Base-by-base conservation (phyloP, 768 basidiomycete species). In the Hydnum rufescens region DNA sequence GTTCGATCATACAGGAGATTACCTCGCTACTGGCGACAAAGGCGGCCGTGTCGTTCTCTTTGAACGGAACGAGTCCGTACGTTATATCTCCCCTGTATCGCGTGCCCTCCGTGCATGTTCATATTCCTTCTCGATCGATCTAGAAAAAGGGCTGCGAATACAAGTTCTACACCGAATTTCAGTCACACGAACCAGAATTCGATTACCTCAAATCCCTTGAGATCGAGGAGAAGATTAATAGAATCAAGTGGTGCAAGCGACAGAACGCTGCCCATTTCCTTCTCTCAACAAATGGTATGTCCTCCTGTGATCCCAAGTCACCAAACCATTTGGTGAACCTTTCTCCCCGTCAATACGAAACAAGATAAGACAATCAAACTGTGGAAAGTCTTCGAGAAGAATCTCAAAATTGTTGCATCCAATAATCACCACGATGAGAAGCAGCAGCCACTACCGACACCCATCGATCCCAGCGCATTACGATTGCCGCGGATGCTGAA, bases 181-280 rank as follows among this genome's bases (percentile, higher is more conserved):
- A 99, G 73, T 92, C 88, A 44, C 95, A 99, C 66, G 95, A 99
- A 66, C 95, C 95, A 52, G 95, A 99, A 66, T 99, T 99, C 66
- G 95, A 99, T 71, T 99, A 99, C 67, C 80, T 99, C 63, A 99
- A 99, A 74, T 95, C 89, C 23, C 73, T 99, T 60, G 95, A 99
- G 75, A 99, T 99, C 67, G 95, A 99, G 69, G 95, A 99, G 76
- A 99, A 99, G 82, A 99, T 99, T 74, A 99, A 99, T 74, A 87
- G 95, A 78, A 99, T 99, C 77, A 88, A 90, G 66, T 99, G 95
- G 95, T 96, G 92, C 74, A 90, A 81, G 71, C 77, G 95, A 58
- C 90, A 95, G 70, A 97, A 97, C 65, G 74, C 85, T 44, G 92
- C 95, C 43, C 95, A 99, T 67, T 97, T 99, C 67, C 69, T 99